A percentile compares a stretch with the other conserved stretches of the same genome.
Evolutionary conservation across 2,329 filamentous ascomycete species (phyloP).

Genomic region (Rutstroemia sp.): DNA sequence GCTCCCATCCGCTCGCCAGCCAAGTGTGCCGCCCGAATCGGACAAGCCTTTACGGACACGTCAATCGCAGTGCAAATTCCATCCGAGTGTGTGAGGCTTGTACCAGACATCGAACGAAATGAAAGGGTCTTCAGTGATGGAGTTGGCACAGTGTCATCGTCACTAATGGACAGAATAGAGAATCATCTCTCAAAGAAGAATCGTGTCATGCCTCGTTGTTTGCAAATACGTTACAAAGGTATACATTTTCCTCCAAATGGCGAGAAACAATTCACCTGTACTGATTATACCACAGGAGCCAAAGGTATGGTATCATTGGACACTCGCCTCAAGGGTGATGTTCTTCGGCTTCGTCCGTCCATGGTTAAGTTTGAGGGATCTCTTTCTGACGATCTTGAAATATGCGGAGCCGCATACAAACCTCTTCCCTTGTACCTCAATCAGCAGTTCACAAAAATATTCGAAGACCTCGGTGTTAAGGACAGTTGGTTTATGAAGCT

Average conservation of each 20-base stretch:
- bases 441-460: slow-evolving; percentile 74
- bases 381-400: slow-evolving; percentile 52
- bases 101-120: slow-evolving; percentile 47
- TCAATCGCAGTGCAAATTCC: slow-evolving; percentile 50
- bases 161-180: slow-evolving; percentile 55
- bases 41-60: slow-evolving; percentile 69
- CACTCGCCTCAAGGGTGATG: slow-evolving; percentile 45
- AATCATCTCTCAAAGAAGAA: slow-evolving; percentile 39
- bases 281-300: slow-evolving; percentile 36
- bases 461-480: slow-evolving; percentile 67
- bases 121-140: slow-evolving; percentile 69
- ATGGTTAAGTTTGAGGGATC: slow-evolving; percentile 72
- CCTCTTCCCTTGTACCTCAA: slow-evolving; percentile 68
- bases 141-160: slow-evolving; percentile 63
- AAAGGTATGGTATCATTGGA: slow-evolving; percentile 78
- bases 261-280: not conserved
- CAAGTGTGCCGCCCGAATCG: slow-evolving; percentile 51
- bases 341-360: slow-evolving; percentile 58
- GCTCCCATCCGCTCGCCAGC: slow-evolving; percentile 43
- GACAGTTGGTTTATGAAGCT: slow-evolving; percentile 53
- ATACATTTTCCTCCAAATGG: slow-evolving; percentile 19
- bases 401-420: slow-evolving; percentile 61
- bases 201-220: slow-evolving; percentile 49
- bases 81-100: slow-evolving; percentile 26
- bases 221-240: slow-evolving; percentile 68